Conservation (phyloP, 768 basidiomycete species). For the Phylloporus sp. region DNA sequence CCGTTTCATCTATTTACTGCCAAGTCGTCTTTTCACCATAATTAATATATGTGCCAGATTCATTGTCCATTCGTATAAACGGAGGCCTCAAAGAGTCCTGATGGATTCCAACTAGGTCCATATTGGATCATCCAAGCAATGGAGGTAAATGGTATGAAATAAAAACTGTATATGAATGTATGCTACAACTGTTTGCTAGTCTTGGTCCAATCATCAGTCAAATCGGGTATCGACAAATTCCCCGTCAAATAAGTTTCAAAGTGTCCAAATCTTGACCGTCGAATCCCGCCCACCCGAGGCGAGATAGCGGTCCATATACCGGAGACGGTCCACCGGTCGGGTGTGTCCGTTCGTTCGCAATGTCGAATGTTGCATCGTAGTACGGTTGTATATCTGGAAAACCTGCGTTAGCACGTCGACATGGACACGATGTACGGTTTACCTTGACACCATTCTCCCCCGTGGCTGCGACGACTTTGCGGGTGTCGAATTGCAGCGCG, state of each 20-base stretch:
- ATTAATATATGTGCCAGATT: too few relatives aligned
- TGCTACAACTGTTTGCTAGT: constrained; percentile 27
- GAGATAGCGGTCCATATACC: constrained; percentile 96
- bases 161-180: constrained; percentile 14
- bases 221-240: constrained; percentile 12
- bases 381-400: constrained; percentile 86
- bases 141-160: constrained; percentile 4
- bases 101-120: too few relatives aligned
- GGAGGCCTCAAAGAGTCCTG: too few relatives aligned
- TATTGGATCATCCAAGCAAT: neutral
- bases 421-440: constrained; percentile 9
- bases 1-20: too few relatives aligned
- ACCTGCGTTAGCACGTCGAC: neutral
- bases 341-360: constrained; percentile 91
- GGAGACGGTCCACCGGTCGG: constrained; percentile 78
- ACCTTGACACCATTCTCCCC: constrained; percentile 95
- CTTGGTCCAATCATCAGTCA: constrained; percentile 13
- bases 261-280: constrained; percentile 87
- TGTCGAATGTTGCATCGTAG: constrained; percentile 82
- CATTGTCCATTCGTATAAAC: too few relatives aligned
- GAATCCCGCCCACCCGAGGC: constrained; percentile 88
- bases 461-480: constrained; percentile 88
- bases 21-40: too few relatives aligned
- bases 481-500: constrained; percentile 87
- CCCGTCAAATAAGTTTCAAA: constrained; percentile 42